These are phyloP conservation scores for Suhomyces maxii DNA, from an alignment of 1,139 yeast genomes.

Conservation along the genomic window DNA sequence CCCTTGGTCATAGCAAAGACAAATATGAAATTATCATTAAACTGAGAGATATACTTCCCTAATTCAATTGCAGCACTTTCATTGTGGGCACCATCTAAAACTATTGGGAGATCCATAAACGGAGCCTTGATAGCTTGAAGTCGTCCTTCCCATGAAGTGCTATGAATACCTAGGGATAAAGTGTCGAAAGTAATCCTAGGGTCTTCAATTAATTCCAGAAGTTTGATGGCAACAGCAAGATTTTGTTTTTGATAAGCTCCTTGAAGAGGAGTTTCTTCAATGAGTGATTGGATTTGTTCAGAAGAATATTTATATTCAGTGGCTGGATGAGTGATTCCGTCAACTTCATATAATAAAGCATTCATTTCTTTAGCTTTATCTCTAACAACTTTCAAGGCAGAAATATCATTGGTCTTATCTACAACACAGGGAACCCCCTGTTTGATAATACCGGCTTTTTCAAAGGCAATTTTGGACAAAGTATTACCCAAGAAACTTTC, in stretches of 20 bases:
- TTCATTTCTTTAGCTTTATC: constrained; percentile 18
- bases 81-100: constrained; percentile 94
- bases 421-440: constrained; percentile 60
- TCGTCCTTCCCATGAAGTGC: constrained; percentile 63
- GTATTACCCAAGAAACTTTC: constrained; percentile 70
- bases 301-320: neutral
- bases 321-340: constrained; percentile 8
- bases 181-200: constrained; percentile 23
- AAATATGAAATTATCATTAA: constrained; percentile 49
- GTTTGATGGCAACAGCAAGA: constrained; percentile 64
- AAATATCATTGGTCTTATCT: constrained; percentile 63
- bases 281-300: constrained; percentile 15
- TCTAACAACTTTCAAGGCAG: constrained; percentile 48
- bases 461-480: constrained; percentile 60
- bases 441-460: constrained; percentile 86
- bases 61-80: constrained; percentile 77
- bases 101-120: constrained; percentile 30
- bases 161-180: constrained; percentile 51
- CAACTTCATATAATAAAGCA: constrained; percentile 22
- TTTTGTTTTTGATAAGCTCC: constrained; percentile 77
- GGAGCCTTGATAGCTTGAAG: constrained; percentile 45
- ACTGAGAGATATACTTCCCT: constrained; percentile 32
- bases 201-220: constrained; percentile 41
- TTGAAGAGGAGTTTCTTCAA: constrained; percentile 50
- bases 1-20: constrained; percentile 77